phyloP scores from a whole-genome alignment of 2,329 filamentous ascomycete genomes.

The Rutstroemia sydowiana region DNA sequence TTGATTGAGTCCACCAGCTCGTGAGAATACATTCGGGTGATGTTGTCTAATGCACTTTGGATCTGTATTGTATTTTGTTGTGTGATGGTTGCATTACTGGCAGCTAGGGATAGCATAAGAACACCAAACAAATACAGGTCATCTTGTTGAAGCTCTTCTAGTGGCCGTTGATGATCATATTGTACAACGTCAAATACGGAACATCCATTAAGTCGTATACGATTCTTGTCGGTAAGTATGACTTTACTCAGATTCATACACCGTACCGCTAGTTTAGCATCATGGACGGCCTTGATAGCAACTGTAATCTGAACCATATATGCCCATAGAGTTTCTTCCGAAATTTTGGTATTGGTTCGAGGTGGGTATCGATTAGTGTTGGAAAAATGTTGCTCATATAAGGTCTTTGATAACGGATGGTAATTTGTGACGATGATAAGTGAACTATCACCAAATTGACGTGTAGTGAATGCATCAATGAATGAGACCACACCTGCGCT shows the following conservation, averaged over 20 bases:
- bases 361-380: conserved; percentile 31
- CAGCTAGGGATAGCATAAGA: conserved; percentile 75
- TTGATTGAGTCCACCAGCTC: conserved; percentile 72
- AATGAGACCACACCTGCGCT: conserved; percentile 78
- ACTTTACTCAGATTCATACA: conserved; percentile 85
- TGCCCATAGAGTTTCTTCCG: conserved; percentile 77
- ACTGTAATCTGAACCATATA: conserved; percentile 90
- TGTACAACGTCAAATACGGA: conserved; percentile 85
- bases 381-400: conserved; percentile 71
- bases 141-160: conserved; percentile 76
- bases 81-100: conserved; percentile 46
- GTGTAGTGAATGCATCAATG: conserved; percentile 87
- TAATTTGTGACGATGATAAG: conserved; percentile 92
- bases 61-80: conserved; percentile 29
- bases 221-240: conserved; percentile 81
- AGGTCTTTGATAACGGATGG: conserved; percentile 81
- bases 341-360: conserved; percentile 36
- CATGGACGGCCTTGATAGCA: conserved; percentile 80
- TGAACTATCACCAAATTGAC: conserved; percentile 90
- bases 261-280: conserved; percentile 71
- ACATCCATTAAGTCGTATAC: conserved; percentile 81
- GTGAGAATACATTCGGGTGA: conserved; percentile 67
- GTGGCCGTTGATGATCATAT: conserved; percentile 60
- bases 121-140: conserved; percentile 81
- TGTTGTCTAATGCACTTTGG: conserved; percentile 69